Base-by-base conservation (phyloP, 2,329 filamentous ascomycete species). In the Neurospora sp. region DNA sequence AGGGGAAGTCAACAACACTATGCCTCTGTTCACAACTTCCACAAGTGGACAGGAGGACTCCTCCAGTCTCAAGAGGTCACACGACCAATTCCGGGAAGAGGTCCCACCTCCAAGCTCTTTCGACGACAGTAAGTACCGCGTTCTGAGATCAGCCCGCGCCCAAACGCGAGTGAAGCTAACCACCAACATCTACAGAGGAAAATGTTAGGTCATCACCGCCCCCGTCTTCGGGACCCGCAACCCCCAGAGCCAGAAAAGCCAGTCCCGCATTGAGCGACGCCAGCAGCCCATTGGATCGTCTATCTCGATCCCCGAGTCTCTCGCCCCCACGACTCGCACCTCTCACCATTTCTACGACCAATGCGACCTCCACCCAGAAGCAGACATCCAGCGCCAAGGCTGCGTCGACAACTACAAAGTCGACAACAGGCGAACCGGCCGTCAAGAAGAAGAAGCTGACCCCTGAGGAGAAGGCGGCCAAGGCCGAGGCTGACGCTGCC, bases 371-470 rank as follows among this genome's bases (percentile, higher is more conserved):
- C 68, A n/a, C 19, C 23, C 42, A 42, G 62, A 69, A 43, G 43
- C 70, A 13, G 68, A 40, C 23, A 28, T 39, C 19, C 11, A 38
- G 70, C 6, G 17, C 72, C 15, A 66, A 36, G 38, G 33, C 43
- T 19, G 28, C 23, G 42, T 71, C 74, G 68, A 36, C 72, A 68
- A 52, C 72, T 23, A 17, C 71, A 38, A 68, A 67, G 40, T 62
- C 68, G n/a, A 28, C 70, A 2, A 40, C 72, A 58, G 72, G 71
- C 68, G 78, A 78, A 38, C 76, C 78, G 3, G 73, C 79, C 1
- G 74, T 79, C 36, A 86, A 85, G 73, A 85, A 84, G 73, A 86
- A 85, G 68, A 84, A 83, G 73, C 80, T 83, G 19, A 85, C 81
- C 2, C 71, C 78, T 0, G 79, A 78, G 15, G 82, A 84, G 71